phyloP scores from a whole-genome alignment of 805 yeast genomes.

The Metschnikowia koreensis region DNA sequence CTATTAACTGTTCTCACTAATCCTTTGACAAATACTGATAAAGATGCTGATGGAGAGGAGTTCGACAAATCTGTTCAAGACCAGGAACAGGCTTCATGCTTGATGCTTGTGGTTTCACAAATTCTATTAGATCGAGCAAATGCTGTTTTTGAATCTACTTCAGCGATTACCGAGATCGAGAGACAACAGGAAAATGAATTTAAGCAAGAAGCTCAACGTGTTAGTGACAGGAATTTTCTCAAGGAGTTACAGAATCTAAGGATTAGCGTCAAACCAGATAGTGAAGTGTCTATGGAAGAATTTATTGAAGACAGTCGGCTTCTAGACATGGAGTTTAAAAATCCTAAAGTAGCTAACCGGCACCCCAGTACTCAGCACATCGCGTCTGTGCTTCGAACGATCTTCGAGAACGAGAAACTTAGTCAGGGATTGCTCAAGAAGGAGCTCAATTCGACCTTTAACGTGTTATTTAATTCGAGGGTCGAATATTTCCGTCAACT shows the following conservation, averaged over 20 bases:
- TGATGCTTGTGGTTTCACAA: slow-evolving; percentile 53
- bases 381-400: slow-evolving; percentile 21
- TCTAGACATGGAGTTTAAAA: slow-evolving; percentile 23
- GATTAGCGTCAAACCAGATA: slow-evolving; percentile 27
- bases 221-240: slow-evolving; percentile 27
- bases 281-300: slow-evolving; percentile 35
- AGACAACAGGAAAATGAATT: slow-evolving; percentile 18
- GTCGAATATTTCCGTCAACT: slow-evolving; percentile 80
- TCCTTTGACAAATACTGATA: slow-evolving; percentile 46
- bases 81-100: slow-evolving; percentile 67
- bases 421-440: slow-evolving; percentile 40
- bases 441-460: slow-evolving; percentile 50
- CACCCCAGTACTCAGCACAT: slow-evolving; percentile 19
- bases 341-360: slow-evolving; percentile 19
- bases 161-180: slow-evolving; percentile 8
- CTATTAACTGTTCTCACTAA: slow-evolving; percentile 43
- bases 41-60: slow-evolving; percentile 67
- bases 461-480: slow-evolving; percentile 73
- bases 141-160: slow-evolving; percentile 9
- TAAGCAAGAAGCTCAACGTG: slow-evolving; percentile 23
- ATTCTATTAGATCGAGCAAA: slow-evolving; percentile 39
- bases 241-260: slow-evolving; percentile 21
- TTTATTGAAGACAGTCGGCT: slow-evolving; percentile 20
- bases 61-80: slow-evolving; percentile 70
- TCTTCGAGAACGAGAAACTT: slow-evolving; percentile 43